Percentiles rank a stretch among this genome's conserved stretches.
Evolutionary conservation across 192 early-diverging fungal genomes (phyloP).

Genomic region (Umbelopsis vinacea): DNA sequence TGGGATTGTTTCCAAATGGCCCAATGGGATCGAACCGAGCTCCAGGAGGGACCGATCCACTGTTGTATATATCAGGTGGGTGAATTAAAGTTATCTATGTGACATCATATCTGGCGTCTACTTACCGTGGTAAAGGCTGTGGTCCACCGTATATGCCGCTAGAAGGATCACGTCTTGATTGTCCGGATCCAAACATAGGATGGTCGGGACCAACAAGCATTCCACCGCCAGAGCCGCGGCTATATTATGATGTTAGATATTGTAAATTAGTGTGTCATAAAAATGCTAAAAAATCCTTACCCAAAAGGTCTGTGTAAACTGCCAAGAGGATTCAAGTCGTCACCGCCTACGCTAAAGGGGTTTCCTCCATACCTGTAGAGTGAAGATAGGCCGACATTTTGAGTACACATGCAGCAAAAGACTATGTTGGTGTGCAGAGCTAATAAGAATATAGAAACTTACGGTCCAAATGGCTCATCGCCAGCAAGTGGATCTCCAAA

Average conservation of each 20-base stretch:
- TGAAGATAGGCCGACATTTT: neutral
- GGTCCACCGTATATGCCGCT: conserved; percentile 61
- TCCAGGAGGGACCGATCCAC: conserved; percentile 79
- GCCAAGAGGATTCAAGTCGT: conserved; percentile 73
- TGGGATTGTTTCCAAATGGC: conserved; percentile 69
- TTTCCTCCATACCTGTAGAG: conserved; percentile 29
- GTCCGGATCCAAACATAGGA: conserved; percentile 77
- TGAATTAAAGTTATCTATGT: neutral
- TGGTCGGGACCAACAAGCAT: conserved; percentile 90
- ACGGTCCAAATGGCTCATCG: conserved; percentile 43
- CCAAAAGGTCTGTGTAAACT: conserved; percentile 48
- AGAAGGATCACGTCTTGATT: conserved; percentile 33
- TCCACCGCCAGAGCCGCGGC: conserved; percentile 64
- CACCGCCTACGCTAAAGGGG: conserved; percentile 68
- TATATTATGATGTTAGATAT: neutral
- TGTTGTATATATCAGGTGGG: conserved; percentile 9
- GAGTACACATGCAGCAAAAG: too few relatives aligned
- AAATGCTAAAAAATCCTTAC: conserved; percentile 32
- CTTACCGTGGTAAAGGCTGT: conserved; percentile 58
- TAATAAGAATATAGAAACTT: neutral
- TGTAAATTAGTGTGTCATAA: too few relatives aligned
- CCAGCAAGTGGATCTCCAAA: conserved; percentile 53
- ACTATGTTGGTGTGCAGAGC: neutral
- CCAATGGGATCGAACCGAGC: conserved; percentile 93
- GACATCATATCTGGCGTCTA: neutral